Evolutionary conservation across 139 green algal genomes (phyloP).

Genomic region (Picocystis salinarum): DNA sequence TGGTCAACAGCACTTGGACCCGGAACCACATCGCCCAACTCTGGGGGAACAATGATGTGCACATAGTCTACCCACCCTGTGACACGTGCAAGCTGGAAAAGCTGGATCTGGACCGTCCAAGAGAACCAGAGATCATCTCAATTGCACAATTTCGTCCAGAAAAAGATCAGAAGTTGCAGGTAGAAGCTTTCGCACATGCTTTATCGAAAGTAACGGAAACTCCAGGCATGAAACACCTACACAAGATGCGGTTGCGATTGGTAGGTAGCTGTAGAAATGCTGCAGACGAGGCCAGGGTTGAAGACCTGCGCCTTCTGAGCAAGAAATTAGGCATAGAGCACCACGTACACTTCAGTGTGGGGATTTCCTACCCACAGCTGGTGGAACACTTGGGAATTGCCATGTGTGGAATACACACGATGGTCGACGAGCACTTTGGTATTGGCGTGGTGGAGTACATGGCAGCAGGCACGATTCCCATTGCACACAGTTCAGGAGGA

Average conservation of each 20-base stretch:
- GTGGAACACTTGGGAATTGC: too few relatives aligned
- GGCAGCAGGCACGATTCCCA: constrained; percentile 47
- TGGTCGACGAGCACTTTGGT: constrained; percentile 97
- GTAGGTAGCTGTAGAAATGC: constrained; percentile 45
- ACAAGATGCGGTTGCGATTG: constrained; percentile 45
- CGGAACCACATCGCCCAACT: constrained; percentile 52
- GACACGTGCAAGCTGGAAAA: too few relatives aligned
- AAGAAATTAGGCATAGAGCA: too few relatives aligned
- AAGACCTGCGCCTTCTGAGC: too few relatives aligned
- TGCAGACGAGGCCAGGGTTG: constrained; percentile 34
- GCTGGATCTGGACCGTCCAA: too few relatives aligned
- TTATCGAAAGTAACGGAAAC: too few relatives aligned
- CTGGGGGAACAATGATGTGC: too few relatives aligned
- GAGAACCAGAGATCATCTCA: too few relatives aligned
- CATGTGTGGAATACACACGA: constrained; percentile 79
- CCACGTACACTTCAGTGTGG: too few relatives aligned
- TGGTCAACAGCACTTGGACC: constrained; percentile 93
- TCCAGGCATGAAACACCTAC: too few relatives aligned
- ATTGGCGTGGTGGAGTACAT: constrained; percentile 30
- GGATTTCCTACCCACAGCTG: too few relatives aligned
- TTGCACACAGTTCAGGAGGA: constrained; percentile 67
- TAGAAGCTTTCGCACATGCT: constrained; percentile 32
- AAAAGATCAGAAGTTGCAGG: constrained; percentile 60
- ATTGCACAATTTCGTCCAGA: constrained; percentile 87
- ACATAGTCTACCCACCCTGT: too few relatives aligned